These are phyloP conservation scores for Lecanicillium sp. DNA, from an alignment of 2,329 filamentous ascomycete species.

Conservation along the genomic window DNA sequence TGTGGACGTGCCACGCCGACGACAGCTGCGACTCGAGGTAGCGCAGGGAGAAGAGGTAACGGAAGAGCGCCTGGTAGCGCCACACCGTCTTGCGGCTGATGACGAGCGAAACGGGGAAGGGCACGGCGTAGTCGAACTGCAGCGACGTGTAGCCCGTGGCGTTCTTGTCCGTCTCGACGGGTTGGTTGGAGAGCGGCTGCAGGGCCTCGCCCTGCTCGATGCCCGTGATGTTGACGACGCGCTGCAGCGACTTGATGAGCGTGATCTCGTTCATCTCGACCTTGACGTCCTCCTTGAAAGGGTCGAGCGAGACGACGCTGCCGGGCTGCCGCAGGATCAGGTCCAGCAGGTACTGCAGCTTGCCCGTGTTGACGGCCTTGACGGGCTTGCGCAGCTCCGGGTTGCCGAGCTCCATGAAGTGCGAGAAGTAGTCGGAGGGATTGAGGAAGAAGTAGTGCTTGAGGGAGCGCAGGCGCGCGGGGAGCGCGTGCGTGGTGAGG, in stretches of 20 bases:
- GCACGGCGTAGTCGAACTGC: slow-evolving; percentile 89
- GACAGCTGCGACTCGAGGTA: slow-evolving; percentile 85
- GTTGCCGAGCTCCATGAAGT: slow-evolving; percentile 87
- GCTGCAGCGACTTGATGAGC: slow-evolving; percentile 88
- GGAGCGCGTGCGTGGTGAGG: slow-evolving; percentile 85
- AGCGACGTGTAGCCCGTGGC: slow-evolving; percentile 87
- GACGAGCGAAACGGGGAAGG: slow-evolving; percentile 91
- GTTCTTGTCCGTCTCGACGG: slow-evolving; percentile 75
- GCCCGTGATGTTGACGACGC: slow-evolving; percentile 93
- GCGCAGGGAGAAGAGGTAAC: slow-evolving; percentile 83
- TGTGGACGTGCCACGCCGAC: slow-evolving; percentile 85
- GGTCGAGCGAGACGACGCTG: slow-evolving; percentile 86
- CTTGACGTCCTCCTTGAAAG: slow-evolving; percentile 97
- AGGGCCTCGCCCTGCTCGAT: slow-evolving; percentile 85
- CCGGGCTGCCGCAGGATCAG: slow-evolving; percentile 93
- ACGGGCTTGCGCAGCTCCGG: slow-evolving; percentile 88
- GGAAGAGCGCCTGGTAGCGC: slow-evolving; percentile 91
- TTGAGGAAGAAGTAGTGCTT: slow-evolving; percentile 99
- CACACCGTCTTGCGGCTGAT: slow-evolving; percentile 96
- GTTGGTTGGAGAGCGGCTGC: slow-evolving; percentile 61
- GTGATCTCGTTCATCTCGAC: slow-evolving; percentile 95
- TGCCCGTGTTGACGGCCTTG: slow-evolving; percentile 82
- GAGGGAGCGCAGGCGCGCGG: slow-evolving; percentile 77
- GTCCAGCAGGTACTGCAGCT: slow-evolving; percentile 92
- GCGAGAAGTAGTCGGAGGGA: slow-evolving; percentile 94